Evolutionary conservation across 2,329 filamentous ascomycete genomes (phyloP).

Genomic region (Cladophialophora psammophila): DNA sequence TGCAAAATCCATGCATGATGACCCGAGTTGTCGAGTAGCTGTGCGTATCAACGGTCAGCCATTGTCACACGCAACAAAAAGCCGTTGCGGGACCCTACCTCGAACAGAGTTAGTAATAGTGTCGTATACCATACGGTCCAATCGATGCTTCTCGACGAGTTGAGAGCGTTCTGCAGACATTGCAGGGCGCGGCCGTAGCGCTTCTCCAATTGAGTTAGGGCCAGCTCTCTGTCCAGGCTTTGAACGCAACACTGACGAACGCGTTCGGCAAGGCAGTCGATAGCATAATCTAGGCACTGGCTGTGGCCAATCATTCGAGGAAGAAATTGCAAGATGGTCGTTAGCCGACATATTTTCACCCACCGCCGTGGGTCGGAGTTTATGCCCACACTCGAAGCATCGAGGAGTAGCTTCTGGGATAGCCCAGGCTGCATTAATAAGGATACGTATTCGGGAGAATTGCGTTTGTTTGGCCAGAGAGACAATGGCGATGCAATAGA

Average conservation of each 20-base stretch:
- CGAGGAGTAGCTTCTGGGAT: constrained; percentile 23
- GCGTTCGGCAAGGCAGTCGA: constrained; percentile 25
- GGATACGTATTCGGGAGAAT: constrained; percentile 16
- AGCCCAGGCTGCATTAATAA: constrained; percentile 28
- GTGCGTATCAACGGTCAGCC: constrained; percentile 11
- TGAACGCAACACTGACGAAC: constrained; percentile 19
- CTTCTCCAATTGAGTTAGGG: constrained; percentile 20
- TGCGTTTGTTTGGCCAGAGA: constrained; percentile 10
- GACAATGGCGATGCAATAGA: constrained; percentile 10
- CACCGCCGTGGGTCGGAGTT: constrained; percentile 25
- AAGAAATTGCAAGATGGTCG: constrained; percentile 18
- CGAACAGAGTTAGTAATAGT: constrained; percentile 22
- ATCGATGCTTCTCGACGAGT: constrained; percentile 17
- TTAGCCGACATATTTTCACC: constrained; percentile 27
- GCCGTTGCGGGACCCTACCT: constrained; percentile 11
- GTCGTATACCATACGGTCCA: constrained; percentile 32
- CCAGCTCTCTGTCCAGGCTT: neutral
- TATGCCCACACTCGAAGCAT: constrained; percentile 16
- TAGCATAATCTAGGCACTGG: constrained; percentile 30
- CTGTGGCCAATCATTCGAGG: constrained; percentile 29
- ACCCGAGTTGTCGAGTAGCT: constrained; percentile 26
- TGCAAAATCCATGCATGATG: constrained; percentile 26
- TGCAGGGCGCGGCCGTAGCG: constrained; percentile 25
- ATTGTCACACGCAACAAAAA: neutral
- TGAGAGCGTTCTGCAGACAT: constrained; percentile 19